Conservation (phyloP, 352 stramenopile species). For the Detonula confervacea region DNA sequence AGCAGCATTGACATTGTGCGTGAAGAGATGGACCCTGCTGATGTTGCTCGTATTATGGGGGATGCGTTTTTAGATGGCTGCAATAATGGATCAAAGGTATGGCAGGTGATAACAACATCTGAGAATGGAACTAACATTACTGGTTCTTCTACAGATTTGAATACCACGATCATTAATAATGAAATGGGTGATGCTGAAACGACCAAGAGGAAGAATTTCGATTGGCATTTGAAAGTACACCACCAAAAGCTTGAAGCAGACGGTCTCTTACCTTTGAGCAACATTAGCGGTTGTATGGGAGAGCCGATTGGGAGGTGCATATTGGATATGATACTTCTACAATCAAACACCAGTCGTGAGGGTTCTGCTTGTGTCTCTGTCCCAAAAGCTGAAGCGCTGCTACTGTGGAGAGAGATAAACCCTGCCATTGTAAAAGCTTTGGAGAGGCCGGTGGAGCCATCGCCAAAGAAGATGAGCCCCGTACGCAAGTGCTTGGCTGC, state of each 20-base stretch:
- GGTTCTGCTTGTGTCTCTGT: constrained; percentile 9
- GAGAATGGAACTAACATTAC: background rate
- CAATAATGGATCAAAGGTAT: background rate
- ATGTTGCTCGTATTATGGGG: constrained; percentile 33
- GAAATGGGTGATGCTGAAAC: background rate
- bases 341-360: constrained; percentile 2
- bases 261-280: constrained; percentile 21
- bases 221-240: constrained; percentile 21
- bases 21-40: constrained; percentile 18
- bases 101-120: constrained; percentile 5
- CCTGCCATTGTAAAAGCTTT: constrained; percentile 12
- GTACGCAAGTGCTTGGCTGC: background rate
- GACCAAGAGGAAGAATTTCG: constrained; percentile 3
- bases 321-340: constrained; percentile 34
- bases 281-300: background rate
- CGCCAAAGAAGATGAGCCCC: background rate
- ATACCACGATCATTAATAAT: no score
- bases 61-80: constrained; percentile 12
- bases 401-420: constrained; percentile 11
- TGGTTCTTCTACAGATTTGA: background rate
- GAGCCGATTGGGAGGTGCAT: constrained; percentile 6
- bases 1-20: constrained; percentile 22
- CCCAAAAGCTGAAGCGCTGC: constrained; percentile 3
- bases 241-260: constrained; percentile 25
- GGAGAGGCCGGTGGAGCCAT: background rate